Base-by-base conservation (phyloP, 1,284 basidiomycete genomes). In the Heliocybe sulcata region DNA sequence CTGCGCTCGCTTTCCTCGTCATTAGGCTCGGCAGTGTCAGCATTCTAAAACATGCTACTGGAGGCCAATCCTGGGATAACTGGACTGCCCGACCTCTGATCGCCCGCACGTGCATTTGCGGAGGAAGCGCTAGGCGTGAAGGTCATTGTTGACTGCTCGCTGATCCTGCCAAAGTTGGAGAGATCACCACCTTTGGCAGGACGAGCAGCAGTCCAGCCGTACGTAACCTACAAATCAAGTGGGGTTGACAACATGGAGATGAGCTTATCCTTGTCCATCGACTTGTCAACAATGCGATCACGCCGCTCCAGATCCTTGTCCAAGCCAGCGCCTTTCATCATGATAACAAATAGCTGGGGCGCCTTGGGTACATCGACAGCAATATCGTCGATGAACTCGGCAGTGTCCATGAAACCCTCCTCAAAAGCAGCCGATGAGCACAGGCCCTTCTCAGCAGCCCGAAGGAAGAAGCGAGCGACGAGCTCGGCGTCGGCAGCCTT, bases 341-440 rank as follows among this genome's bases (percentile, higher is more conserved):
- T 82, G 54, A 77, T 76, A 9, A 85, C 91, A 67, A 94, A 85
- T 53, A 87, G 80, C 57, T 80, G 72, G 72, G 89, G 87, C 0
- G 92, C 94, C 65, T 88, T 87, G 2, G 94, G 94, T 57, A 89
- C 90, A 68, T 98, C 94, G 63, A 94, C 87, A 19, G 85, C 82
- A 55, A 93, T 82, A 66, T 97, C 94, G 64, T 94, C 92, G 61
- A 97, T 76, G 58, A 86, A 72, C 67, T 90, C 87, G 55, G 88
- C 83, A 54, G 84, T 78, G 1, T 77, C 75, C 56, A 70, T 69
- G 69, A 94, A 81, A 16, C 89, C 87, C 57, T 73, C 72, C 72
- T 76, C 87, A 64, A 93, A 82, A 6, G 79, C 71, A 12, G 77
- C 77, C 0, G 73, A 53, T 1, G 80, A 77, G 67, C 75, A 83